Evolutionary conservation across 2,329 filamentous ascomycete genomes (phyloP).

Genomic region (Penicillium sp.): DNA sequence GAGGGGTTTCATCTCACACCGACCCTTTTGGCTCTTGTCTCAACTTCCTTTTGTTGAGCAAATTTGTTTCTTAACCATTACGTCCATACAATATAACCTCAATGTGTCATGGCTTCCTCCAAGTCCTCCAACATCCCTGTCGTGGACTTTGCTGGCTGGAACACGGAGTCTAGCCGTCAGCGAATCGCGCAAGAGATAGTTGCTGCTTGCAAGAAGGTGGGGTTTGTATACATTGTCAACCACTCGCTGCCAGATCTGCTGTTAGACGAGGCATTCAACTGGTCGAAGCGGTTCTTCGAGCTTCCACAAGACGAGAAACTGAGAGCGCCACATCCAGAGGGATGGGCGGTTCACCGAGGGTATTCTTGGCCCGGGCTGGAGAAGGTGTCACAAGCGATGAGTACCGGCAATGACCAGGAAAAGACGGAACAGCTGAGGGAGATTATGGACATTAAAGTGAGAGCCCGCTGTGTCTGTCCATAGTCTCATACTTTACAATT

Average conservation of each 20-base stretch:
- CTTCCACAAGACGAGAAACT: slow-evolving; percentile 49
- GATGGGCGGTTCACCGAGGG: slow-evolving; percentile 53
- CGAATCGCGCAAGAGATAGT: slow-evolving; percentile 42
- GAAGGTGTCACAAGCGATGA: slow-evolving; percentile 52
- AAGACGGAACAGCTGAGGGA: slow-evolving; percentile 45
- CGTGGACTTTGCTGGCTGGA: slow-evolving; percentile 43
- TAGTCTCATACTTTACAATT: background rate
- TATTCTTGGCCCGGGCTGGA: slow-evolving; percentile 57
- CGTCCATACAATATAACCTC: background rate
- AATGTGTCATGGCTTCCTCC: background rate
- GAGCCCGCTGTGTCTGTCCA: slow-evolving; percentile 9
- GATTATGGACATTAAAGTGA: slow-evolving; percentile 54
- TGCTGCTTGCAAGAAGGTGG: slow-evolving; percentile 45
- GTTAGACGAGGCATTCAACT: slow-evolving; percentile 47
- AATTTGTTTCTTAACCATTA: background rate
- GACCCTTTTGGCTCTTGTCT: background rate
- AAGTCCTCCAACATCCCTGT: slow-evolving; percentile 33
- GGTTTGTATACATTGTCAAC: slow-evolving; percentile 51
- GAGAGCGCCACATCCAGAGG: slow-evolving; percentile 51
- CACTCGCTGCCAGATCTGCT: slow-evolving; percentile 44
- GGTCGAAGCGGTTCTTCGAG: slow-evolving; percentile 47
- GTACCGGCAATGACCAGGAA: slow-evolving; percentile 43
- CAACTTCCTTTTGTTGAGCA: background rate
- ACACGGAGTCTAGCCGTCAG: slow-evolving; percentile 29
- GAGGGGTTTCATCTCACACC: background rate